phyloP scores from a whole-genome alignment of 176 grass and related monocot genomes.

The Oryza nivara region DNA sequence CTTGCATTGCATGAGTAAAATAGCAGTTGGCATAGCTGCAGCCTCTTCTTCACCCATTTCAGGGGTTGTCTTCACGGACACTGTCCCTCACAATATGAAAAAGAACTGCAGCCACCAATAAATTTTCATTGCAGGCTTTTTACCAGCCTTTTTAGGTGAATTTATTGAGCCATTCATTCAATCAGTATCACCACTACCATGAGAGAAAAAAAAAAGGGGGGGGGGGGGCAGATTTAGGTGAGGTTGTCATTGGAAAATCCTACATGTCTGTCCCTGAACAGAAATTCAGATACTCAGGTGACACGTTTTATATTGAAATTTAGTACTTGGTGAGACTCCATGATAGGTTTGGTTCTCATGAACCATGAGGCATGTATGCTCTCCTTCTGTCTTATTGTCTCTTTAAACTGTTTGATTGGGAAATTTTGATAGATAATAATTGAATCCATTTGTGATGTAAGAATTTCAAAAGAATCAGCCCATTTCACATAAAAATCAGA shows the following conservation, averaged over 20 bases:
- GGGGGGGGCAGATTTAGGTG: neutral
- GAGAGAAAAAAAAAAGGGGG: neutral
- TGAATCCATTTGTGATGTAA: neutral
- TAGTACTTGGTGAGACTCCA: constrained; percentile 13
- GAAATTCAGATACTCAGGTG: neutral
- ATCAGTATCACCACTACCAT: neutral
- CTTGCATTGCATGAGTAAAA: constrained; percentile 22
- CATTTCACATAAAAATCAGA: neutral
- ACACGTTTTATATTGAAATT: neutral
- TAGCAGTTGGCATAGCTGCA: constrained; percentile 30
- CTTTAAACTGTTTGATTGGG: constrained; percentile 24
- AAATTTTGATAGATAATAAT: neutral
- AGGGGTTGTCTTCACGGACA: constrained; percentile 14
- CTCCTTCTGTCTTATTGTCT: constrained; percentile 10
- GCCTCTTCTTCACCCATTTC: constrained; percentile 43
- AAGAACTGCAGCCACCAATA: constrained; percentile 48
- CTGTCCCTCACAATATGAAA: constrained; percentile 21
- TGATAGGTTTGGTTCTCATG: neutral
- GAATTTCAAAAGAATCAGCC: neutral
- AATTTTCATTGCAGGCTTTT: constrained; percentile 52
- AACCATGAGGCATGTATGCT: neutral
- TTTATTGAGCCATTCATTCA: constrained; percentile 37
- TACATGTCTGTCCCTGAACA: constrained; percentile 2
- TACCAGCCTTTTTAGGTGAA: constrained; percentile 39
- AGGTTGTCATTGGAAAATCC: constrained; percentile 5